Conservation (phyloP, 768 basidiomycete genomes). For the Tylopilus subfusipes region DNA sequence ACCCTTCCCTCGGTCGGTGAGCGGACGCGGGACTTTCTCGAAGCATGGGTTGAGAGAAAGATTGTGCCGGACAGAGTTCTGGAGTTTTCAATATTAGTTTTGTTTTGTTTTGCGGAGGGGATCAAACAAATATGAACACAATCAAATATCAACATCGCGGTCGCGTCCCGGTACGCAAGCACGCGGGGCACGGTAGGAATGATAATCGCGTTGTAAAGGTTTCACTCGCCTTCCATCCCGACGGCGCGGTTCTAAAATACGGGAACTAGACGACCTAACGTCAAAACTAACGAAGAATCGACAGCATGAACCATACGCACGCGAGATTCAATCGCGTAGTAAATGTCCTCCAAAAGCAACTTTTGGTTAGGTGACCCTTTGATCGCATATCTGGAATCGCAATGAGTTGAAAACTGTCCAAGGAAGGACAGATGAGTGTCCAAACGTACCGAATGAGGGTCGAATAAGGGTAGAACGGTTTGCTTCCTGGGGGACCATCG, state of each 20-base stretch:
- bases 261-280: constrained; percentile 57
- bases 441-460: constrained; percentile 77
- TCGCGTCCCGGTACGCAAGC: constrained; percentile 36
- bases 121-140: constrained; percentile 56
- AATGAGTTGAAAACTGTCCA: background rate
- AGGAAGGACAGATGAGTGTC: background rate
- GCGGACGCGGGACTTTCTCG: constrained; percentile 86
- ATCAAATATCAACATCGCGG: constrained; percentile 65
- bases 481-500: constrained; percentile 84
- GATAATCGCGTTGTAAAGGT: background rate
- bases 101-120: constrained; percentile 28
- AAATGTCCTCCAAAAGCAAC: constrained; percentile 82
- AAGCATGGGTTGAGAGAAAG: constrained; percentile 88
- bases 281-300: constrained; percentile 5
- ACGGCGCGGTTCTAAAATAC: constrained; percentile 81
- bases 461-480: constrained; percentile 89
- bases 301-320: constrained; percentile 42
- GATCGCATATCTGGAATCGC: constrained; percentile 69
- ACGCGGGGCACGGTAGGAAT: constrained; percentile 1
- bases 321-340: constrained; percentile 86
- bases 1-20: constrained; percentile 87
- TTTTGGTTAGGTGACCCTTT: constrained; percentile 89
- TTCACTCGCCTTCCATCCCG: constrained; percentile 83
- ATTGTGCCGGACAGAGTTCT: constrained; percentile 92
- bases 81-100: constrained; percentile 19